Conservation (phyloP, 768 basidiomycete species). For the Suillus discolor region DNA sequence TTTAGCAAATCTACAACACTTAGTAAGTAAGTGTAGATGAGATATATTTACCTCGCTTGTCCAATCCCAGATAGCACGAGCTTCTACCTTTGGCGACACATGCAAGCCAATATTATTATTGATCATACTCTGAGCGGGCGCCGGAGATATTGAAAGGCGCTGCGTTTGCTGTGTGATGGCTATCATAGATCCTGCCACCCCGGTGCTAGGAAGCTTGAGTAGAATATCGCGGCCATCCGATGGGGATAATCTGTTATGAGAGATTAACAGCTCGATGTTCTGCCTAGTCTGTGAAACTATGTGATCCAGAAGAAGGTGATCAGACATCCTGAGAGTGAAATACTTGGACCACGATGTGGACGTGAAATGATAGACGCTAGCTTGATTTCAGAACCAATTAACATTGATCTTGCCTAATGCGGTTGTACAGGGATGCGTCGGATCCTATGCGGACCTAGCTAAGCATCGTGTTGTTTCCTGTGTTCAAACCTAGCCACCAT, state of each 20-base stretch:
- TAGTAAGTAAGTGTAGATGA: neutral
- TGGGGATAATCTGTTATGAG: conserved; percentile 43
- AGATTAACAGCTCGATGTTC: conserved; percentile 48
- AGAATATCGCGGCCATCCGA: conserved; percentile 43
- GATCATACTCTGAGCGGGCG: neutral
- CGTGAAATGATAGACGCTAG: neutral
- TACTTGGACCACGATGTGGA: neutral
- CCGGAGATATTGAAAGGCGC: conserved; percentile 28
- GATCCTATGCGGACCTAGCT: neutral
- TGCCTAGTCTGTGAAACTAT: conserved; percentile 48
- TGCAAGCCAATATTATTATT: conserved; percentile 6
- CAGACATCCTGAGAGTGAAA: conserved; percentile 21
- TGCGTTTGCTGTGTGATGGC: conserved; percentile 26
- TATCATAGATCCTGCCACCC: conserved; percentile 17
- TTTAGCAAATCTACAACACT: conserved; percentile 12
- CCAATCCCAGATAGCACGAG: conserved; percentile 34
- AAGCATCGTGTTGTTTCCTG: neutral
- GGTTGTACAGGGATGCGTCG: neutral
- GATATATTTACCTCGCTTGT: conserved; percentile 26
- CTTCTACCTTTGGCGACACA: conserved; percentile 21
- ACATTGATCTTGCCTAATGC: neutral
- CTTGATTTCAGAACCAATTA: neutral
- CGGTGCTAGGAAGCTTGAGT: conserved; percentile 36
- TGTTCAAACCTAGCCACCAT: neutral
- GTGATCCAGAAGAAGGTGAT: conserved; percentile 32